These are phyloP conservation scores for Wickerhamomyces alni DNA, from an alignment of 805 yeast genomes.

Conservation along the genomic window DNA sequence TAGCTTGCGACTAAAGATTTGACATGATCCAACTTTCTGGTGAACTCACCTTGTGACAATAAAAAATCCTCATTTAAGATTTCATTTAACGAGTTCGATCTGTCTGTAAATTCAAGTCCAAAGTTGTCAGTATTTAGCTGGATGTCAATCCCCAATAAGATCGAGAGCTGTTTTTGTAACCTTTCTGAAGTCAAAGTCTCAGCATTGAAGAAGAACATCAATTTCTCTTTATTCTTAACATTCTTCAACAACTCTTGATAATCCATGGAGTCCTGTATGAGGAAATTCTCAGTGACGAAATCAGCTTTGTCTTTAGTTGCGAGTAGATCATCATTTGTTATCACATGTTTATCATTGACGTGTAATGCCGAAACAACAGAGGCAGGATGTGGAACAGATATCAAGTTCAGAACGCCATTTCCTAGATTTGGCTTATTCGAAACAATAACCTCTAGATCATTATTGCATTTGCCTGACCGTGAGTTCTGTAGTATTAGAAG, in stretches of 20 bases:
- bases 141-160: conserved; percentile 6
- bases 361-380: conserved; percentile 9
- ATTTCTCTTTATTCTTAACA: not conserved
- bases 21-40: conserved; percentile 11
- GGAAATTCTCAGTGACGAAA: not conserved
- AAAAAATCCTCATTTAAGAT: conserved; percentile 4
- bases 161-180: conserved; percentile 1
- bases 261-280: not conserved
- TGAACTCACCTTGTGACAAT: conserved; percentile 14
- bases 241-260: not conserved
- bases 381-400: conserved; percentile 16
- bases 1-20: conserved; percentile 9
- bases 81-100: conserved; percentile 8
- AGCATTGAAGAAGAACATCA: conserved; percentile 2
- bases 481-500: conserved; percentile 1
- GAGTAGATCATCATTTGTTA: conserved; percentile 3
- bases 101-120: conserved; percentile 8
- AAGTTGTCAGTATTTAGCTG: conserved; percentile 5
- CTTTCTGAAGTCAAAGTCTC: not conserved
- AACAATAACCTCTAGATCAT: conserved; percentile 3
- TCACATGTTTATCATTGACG: conserved; percentile 6
- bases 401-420: conserved; percentile 5
- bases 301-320: conserved; percentile 1
- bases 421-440: conserved; percentile 2
- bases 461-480: not conserved